Evolutionary conservation across 2,329 filamentous ascomycete species (phyloP), one percentile per base, ranked within the genome.

Genomic region (Claviceps arundinis): DNA sequence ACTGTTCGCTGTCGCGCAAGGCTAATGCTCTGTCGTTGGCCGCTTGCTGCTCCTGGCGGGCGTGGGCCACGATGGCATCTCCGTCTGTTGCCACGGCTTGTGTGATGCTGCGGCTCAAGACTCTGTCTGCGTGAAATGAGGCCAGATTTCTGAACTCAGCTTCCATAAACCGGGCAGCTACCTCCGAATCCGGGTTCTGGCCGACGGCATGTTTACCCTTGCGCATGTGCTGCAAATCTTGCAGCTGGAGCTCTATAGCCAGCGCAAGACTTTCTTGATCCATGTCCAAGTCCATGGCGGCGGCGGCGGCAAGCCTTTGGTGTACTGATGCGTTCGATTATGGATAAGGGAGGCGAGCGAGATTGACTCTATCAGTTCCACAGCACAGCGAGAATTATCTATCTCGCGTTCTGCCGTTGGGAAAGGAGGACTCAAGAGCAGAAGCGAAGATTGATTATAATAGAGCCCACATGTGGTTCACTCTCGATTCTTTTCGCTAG

Each of bases 41-140:
- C 14, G 51, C 47, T 46, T 50, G 51, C 19, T 44, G 46, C 34
- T 52, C 51, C 11, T 30, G 16, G 16, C n/a, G 13, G 14, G 16
- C 22, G 4, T 16, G 38, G 1, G 13, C n/a, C 22, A n/a, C 19
- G 22, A 58, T 58, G 38, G 47, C 50, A 6, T 53, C 47, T 41
- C 37, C 56, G 26, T 58, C 57, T 11, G 43, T 34, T 22, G 54
- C 34, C 2, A 55, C 52, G 1, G 58, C 58, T 14, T 50, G 54
- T 16, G 53, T 54, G 0, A 60, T 56, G 42, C 59, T 61, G 30
- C 49, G 53, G 30, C 55, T 51, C 54, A 60, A 54, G 30, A 19
- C 26, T 3, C 47, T 52, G 37, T 60, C 59, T 9, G 48, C 24
- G 13, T 47, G 19, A 13, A 57, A 46, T 8, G 46, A 45, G 1